Percentiles rank a stretch among this genome's conserved stretches.
Evolutionary conservation across 495 filamentous ascomycete species (phyloP).

Genomic region (Thozetella sp.): DNA sequence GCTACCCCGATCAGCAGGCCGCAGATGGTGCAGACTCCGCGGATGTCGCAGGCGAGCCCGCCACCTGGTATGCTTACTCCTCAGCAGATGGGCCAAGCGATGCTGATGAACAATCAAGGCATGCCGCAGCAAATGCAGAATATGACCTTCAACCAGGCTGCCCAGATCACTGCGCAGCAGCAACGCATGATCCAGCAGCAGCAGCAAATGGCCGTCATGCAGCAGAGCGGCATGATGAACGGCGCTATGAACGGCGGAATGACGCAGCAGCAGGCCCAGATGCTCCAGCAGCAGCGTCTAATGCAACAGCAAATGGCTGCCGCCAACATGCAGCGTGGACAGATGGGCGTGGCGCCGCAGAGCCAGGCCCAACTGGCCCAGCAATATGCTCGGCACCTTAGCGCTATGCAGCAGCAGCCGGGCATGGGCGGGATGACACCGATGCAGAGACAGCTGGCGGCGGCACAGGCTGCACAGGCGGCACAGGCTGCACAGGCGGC

Average conservation of each 20-base stretch:
- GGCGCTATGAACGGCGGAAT: slow-evolving; percentile 18
- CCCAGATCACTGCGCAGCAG: slow-evolving; percentile 52
- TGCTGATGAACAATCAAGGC: slow-evolving; percentile 48
- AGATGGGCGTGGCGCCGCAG: slow-evolving; percentile 6
- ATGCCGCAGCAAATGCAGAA: slow-evolving; percentile 34
- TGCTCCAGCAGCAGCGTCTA: slow-evolving; percentile 13
- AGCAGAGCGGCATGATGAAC: slow-evolving; percentile 38
- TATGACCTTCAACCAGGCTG: slow-evolving; percentile 14
- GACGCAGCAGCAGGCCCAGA: slow-evolving; percentile 13
- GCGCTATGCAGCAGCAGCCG: slow-evolving; percentile 21
- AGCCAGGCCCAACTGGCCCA: slow-evolving; percentile 20
- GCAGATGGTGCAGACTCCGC: slow-evolving; percentile 68
- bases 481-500: slow-evolving; percentile 15
- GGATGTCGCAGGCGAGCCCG: slow-evolving; percentile 74
- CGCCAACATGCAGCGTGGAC: neutral
- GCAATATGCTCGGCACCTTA: slow-evolving; percentile 14
- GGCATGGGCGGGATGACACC: slow-evolving; percentile 13
- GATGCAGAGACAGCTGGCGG: slow-evolving; percentile 31
- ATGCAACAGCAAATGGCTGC: slow-evolving; percentile 42
- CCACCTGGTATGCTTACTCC: slow-evolving; percentile 58
- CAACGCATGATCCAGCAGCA: slow-evolving; percentile 56
- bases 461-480: slow-evolving; percentile 13
- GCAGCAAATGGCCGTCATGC: slow-evolving; percentile 33
- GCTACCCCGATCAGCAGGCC: slow-evolving; percentile 69
- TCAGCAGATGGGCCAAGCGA: slow-evolving; percentile 51